These are phyloP conservation scores for Lasiosphaeria ovina DNA, from an alignment of 495 filamentous ascomycete species.

Conservation along the genomic window DNA sequence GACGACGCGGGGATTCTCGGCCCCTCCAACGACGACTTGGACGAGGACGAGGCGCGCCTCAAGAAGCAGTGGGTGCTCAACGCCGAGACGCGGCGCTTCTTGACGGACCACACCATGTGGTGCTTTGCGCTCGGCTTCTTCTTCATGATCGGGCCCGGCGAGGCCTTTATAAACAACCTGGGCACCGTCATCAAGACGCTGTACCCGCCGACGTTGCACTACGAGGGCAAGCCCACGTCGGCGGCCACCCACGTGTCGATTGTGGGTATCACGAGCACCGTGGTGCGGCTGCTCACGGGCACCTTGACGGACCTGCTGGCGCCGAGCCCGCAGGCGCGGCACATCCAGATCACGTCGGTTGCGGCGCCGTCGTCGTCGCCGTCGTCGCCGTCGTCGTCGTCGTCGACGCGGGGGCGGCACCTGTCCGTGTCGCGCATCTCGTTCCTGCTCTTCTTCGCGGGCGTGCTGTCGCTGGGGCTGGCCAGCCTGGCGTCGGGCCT, in stretches of 20 bases:
- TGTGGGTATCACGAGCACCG: conserved; percentile 84
- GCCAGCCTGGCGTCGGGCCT: conserved; percentile 69
- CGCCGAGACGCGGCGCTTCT: conserved; percentile 77
- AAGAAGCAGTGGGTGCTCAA: conserved; percentile 88
- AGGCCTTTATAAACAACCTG: conserved; percentile 96
- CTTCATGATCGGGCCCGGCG: conserved; percentile 87
- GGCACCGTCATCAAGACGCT: conserved; percentile 90
- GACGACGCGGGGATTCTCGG: conserved; percentile 28
- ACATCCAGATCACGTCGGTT: conserved; percentile 37
- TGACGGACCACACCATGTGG: conserved; percentile 93
- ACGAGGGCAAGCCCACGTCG: conserved; percentile 51
- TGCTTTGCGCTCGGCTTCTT: conserved; percentile 88
- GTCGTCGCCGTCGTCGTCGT: too few relatives aligned
- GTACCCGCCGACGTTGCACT: conserved; percentile 57
- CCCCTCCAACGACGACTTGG: conserved; percentile 44
- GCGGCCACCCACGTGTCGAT: conserved; percentile 91
- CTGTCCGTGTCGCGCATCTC: conserved; percentile 70
- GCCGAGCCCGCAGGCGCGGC: conserved; percentile 51
- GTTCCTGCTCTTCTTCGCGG: conserved; percentile 72
- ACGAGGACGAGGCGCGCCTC: conserved; percentile 62
- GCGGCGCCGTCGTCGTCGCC: too few relatives aligned
- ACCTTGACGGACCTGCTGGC: conserved; percentile 85
- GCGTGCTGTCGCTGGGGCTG: conserved; percentile 75
- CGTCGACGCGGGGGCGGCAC: conserved; percentile 30
- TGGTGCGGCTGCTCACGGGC: conserved; percentile 80